These are phyloP conservation scores for Fonsecaea erecta DNA, from an alignment of 2,329 filamentous ascomycete species.

Conservation along the genomic window DNA sequence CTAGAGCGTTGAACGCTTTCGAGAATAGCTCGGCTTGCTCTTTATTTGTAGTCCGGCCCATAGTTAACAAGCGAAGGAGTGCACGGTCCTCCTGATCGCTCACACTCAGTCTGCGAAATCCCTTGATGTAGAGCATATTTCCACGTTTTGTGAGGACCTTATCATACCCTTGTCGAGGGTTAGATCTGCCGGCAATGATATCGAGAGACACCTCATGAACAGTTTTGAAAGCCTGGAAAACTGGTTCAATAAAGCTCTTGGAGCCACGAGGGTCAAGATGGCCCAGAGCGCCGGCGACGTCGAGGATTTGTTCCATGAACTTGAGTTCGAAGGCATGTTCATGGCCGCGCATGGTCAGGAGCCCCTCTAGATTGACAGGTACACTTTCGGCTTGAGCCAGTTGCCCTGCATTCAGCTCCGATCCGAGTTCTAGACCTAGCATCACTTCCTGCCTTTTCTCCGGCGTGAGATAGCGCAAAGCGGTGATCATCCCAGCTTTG, in stretches of 20 bases:
- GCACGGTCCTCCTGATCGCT: conserved; percentile 40
- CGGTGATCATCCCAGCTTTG: conserved; percentile 39
- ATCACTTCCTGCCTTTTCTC: conserved; percentile 40
- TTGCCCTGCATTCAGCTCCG: conserved; percentile 47
- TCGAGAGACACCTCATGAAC: conserved; percentile 40
- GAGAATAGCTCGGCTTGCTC: conserved; percentile 42
- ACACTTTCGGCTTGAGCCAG: conserved; percentile 48
- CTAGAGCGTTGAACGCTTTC: conserved; percentile 39
- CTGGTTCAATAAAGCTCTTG: conserved; percentile 42
- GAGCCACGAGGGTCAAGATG: conserved; percentile 44
- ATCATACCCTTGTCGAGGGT: conserved; percentile 43
- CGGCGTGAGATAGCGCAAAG: conserved; percentile 39
- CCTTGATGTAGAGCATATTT: conserved; percentile 38
- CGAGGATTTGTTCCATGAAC: conserved; percentile 47
- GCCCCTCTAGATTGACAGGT: conserved; percentile 40
- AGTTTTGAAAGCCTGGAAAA: conserved; percentile 43
- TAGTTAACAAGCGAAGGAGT: conserved; percentile 45
- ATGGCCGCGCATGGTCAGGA: conserved; percentile 38
- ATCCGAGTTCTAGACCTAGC: conserved; percentile 44
- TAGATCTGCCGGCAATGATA: conserved; percentile 38
- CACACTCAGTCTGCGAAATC: conserved; percentile 41
- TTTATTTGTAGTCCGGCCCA: conserved; percentile 43
- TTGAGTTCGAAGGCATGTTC: conserved; percentile 43
- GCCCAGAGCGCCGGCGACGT: conserved; percentile 46
- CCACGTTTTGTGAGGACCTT: conserved; percentile 42